These are phyloP conservation scores for Hymenotorrendiella dingleyae DNA, from an alignment of 2,329 filamentous ascomycete genomes.

Conservation along the genomic window DNA sequence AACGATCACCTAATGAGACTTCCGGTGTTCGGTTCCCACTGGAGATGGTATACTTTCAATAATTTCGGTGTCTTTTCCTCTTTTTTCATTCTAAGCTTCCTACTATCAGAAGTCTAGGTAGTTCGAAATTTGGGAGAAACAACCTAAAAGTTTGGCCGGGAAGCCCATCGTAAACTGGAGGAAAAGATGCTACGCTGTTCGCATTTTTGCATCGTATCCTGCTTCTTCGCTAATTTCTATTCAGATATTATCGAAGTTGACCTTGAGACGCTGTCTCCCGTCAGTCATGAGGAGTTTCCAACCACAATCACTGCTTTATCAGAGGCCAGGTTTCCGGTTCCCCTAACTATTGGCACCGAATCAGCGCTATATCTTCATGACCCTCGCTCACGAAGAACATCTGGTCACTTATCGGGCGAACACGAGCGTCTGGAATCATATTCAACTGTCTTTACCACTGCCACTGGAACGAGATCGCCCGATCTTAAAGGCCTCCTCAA, in stretches of 20 bases:
- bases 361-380: conserved; percentile 80
- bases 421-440: conserved; percentile 22
- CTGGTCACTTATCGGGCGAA: conserved; percentile 15
- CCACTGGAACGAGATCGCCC: conserved; percentile 16
- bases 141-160: no score
- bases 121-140: no score
- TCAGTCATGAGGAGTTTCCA: conserved; percentile 67
- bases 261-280: conserved; percentile 62
- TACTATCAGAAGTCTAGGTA: no score
- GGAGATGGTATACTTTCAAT: no score
- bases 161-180: no score
- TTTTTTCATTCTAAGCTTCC: no score
- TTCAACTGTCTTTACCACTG: conserved; percentile 22
- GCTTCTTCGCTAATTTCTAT: conserved; percentile 15
- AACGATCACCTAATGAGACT: no score
- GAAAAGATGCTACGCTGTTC: no score
- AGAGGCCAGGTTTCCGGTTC: conserved; percentile 55
- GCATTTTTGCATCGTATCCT: neutral
- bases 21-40: no score
- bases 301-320: conserved; percentile 83
- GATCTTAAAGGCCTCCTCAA: conserved; percentile 29
- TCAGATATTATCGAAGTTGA: conserved; percentile 73
- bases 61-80: no score
- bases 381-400: conserved; percentile 43
- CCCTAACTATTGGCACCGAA: conserved; percentile 79